phyloP scores from a whole-genome alignment of 148 eudicot genomes.

The Nepenthes gracilis region DNA sequence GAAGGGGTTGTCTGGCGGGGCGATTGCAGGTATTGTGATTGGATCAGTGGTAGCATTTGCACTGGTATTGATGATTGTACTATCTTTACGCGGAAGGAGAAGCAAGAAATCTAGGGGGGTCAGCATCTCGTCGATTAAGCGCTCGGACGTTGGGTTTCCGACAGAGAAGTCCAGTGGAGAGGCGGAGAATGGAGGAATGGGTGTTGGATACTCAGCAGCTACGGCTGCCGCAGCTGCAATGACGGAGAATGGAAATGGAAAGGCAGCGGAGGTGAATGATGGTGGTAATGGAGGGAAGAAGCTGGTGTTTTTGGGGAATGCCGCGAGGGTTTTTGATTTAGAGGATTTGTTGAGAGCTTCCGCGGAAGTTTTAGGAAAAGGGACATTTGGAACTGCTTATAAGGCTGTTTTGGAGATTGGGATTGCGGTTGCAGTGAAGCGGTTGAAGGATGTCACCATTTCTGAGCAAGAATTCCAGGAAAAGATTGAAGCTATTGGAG shows the following conservation, averaged over 20 bases:
- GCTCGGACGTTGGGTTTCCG: conserved; percentile 23
- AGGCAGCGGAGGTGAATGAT: conserved; percentile 20
- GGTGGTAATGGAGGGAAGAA: conserved; percentile 32
- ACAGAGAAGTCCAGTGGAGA: conserved; percentile 13
- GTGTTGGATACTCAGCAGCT: conserved; percentile 17
- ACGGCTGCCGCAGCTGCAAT: conserved; percentile 23
- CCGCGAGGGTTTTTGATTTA: conserved; percentile 48
- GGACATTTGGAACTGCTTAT: conserved; percentile 86
- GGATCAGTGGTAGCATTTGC: conserved; percentile 50
- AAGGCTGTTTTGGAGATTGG: conserved; percentile 80
- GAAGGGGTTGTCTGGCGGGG: conserved; percentile 49
- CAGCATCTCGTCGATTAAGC: conserved; percentile 28
- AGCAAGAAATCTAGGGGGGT: conserved; percentile 27
- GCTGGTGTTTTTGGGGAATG: conserved; percentile 60
- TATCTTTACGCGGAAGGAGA: conserved; percentile 35
- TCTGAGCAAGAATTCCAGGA: conserved; percentile 58
- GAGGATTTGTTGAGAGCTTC: conserved; percentile 84
- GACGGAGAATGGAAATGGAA: background rate
- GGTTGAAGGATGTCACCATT: conserved; percentile 69
- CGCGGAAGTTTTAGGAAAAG: conserved; percentile 90
- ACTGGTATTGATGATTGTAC: conserved; percentile 29
- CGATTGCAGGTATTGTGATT: conserved; percentile 69
- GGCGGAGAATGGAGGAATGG: background rate
- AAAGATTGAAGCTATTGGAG: conserved; percentile 66
- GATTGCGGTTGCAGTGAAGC: conserved; percentile 66